Evolutionary conservation across 352 stramenopile species (phyloP).

Genomic region (Phytopythium vexans): DNA sequence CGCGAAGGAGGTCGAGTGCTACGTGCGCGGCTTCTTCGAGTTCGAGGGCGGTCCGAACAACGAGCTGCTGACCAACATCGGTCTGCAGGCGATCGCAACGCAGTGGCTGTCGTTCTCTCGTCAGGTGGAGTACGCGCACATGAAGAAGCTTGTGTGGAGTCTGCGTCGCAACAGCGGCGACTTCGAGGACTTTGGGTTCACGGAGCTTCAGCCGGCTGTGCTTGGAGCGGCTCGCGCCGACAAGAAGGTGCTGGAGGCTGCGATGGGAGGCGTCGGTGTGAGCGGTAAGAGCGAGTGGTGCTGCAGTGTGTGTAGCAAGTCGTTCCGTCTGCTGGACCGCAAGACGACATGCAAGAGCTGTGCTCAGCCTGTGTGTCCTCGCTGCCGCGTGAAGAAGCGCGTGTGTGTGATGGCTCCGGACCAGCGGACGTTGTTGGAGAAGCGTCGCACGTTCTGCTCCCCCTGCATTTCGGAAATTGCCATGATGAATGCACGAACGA

Average conservation of each 20-base stretch:
- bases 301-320: conserved; percentile 17
- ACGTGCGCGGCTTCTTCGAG: conserved; percentile 43
- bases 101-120: conserved; percentile 36
- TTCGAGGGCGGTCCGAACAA: conserved; percentile 33
- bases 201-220: too few species aligned
- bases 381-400: conserved; percentile 22
- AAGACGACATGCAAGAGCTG: conserved; percentile 24
- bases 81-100: conserved; percentile 31
- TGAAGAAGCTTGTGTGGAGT: conserved; percentile 44
- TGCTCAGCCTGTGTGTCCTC: conserved; percentile 15
- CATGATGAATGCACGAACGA: conserved; percentile 11
- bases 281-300: conserved; percentile 3
- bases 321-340: conserved; percentile 14
- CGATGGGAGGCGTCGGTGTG: too few species aligned
- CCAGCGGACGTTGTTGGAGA: conserved; percentile 10
- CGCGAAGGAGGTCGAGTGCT: conserved; percentile 32
- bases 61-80: conserved; percentile 43
- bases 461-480: conserved; percentile 15
- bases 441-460: conserved; percentile 18
- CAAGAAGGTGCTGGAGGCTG: conserved; percentile 7
- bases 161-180: conserved; percentile 9
- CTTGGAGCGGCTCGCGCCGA: conserved; percentile 5
- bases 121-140: conserved; percentile 34
- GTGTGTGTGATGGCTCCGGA: conserved; percentile 13
- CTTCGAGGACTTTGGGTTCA: conserved; percentile 6